These are phyloP conservation scores for Thielaviopsis ethacetica DNA, from an alignment of 2,329 filamentous ascomycete genomes.

Conservation along the genomic window DNA sequence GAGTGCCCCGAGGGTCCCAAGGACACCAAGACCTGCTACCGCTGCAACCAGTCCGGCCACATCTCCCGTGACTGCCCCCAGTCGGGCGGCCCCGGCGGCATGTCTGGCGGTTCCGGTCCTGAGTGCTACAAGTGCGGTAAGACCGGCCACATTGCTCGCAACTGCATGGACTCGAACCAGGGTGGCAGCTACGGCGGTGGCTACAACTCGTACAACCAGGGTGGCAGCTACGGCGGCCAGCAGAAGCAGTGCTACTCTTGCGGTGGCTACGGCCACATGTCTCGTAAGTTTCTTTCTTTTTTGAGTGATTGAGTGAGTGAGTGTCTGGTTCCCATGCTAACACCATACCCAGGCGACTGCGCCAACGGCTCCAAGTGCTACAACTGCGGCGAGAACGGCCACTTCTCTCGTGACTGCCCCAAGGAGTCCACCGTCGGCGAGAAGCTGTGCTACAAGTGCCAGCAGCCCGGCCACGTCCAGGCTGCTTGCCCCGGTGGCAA, in stretches of 20 bases:
- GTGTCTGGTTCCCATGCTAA: too few species aligned
- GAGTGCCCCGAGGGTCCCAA: slow-evolving; percentile 83
- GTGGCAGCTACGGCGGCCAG: slow-evolving; percentile 32
- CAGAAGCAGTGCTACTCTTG: slow-evolving; percentile 95
- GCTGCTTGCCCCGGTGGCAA: slow-evolving; percentile 72
- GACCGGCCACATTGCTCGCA: slow-evolving; percentile 88
- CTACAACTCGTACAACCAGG: slow-evolving; percentile 19
- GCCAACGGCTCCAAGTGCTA: slow-evolving; percentile 99
- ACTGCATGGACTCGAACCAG: slow-evolving; percentile 54
- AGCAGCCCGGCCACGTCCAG: slow-evolving; percentile 76
- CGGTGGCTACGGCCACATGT: slow-evolving; percentile 93
- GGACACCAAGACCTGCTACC: slow-evolving; percentile 66
- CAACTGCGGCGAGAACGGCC: slow-evolving; percentile 90
- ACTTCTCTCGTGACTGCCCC: slow-evolving; percentile 90
- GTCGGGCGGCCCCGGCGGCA: slow-evolving; percentile 30
- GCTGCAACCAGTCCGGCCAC: slow-evolving; percentile 71
- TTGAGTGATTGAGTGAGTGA: too few species aligned
- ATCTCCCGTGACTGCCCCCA: slow-evolving; percentile 74
- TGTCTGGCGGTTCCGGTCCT: slow-evolving; percentile 31
- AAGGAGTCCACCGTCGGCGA: slow-evolving; percentile 72
- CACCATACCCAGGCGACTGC: slow-evolving; percentile 54
- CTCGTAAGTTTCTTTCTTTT: slow-evolving; percentile 38
- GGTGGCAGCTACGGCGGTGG: slow-evolving; percentile 33
- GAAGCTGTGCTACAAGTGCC: slow-evolving; percentile 97
- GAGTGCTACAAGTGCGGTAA: slow-evolving; percentile 99